Base-by-base conservation (phyloP, 2,329 filamentous ascomycete genomes). In the Penicillium brevicompactum region DNA sequence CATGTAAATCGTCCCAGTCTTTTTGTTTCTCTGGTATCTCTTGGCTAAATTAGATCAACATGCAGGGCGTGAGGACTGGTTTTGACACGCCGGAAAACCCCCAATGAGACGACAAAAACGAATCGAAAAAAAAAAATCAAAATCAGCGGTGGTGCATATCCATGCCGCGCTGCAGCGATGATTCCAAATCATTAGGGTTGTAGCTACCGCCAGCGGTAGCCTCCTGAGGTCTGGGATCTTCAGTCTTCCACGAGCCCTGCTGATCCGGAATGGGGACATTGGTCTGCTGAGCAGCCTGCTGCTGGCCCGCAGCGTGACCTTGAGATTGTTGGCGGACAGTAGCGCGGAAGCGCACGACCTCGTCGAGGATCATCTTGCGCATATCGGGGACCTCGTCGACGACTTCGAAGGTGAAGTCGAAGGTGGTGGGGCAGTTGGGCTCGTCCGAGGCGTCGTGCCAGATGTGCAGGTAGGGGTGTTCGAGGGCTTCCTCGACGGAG, bases 341-440 rank as follows among this genome's bases (percentile, higher is more conserved):
- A 55, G 83, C 80, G 60, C 94, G 86, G 86, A 99, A 99, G 62
- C 87, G 84, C 70, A 86, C 82, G 46, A 99, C 94, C 76, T 99
- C 94, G n/a, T 93, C 89, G 56, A 97, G 81, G 62, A 99, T 99
- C 91, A 97, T 95, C 76, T 88, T 87, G 72, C 94, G 90, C 92
- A 99, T 97, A 66, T 97, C 90, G 21, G 82, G 84, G 18, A 99
- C 92, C 43, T 97, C 94, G 50, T 99, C 93, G 38, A 97, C 86
- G n/a, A 96, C 87, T 75, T 99, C 94, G 70, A 99, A 99, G 73
- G 93, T 89, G 80, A 99, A 99, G 81, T 99, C 92, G 78, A 99
- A 99, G 16, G 91, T 92, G 14, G 89, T 90, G 0, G 92, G 92
- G 79, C 93, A 97, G 62, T 88, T 85, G 18, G 94, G 94, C 80